Evolutionary conservation across 1,139 yeast species (phyloP).

Genomic region (Suhomyces bribrorum): DNA sequence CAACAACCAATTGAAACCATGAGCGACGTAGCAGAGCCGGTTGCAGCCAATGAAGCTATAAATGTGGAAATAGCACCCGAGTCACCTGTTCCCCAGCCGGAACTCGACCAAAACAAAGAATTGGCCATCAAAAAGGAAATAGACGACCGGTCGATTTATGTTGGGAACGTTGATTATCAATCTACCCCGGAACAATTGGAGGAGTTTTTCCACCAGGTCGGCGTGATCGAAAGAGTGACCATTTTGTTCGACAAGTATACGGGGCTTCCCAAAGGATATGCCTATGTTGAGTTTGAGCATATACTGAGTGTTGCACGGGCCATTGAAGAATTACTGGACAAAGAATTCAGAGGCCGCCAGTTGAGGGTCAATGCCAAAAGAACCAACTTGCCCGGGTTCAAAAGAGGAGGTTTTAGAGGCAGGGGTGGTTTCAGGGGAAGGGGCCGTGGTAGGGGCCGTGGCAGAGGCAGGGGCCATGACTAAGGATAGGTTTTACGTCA

Average conservation of each 20-base stretch:
- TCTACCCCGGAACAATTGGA: slow-evolving; percentile 47
- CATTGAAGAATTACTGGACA: slow-evolving; percentile 37
- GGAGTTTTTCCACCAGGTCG: slow-evolving; percentile 35
- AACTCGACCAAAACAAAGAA: slow-evolving; percentile 28
- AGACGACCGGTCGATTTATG: slow-evolving; percentile 43
- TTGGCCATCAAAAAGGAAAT: slow-evolving; percentile 35
- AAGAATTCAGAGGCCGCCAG: slow-evolving; percentile 38
- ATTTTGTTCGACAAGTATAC: slow-evolving; percentile 40
- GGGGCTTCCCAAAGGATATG: slow-evolving; percentile 49
- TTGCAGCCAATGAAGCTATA: not conserved
- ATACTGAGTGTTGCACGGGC: slow-evolving; percentile 34
- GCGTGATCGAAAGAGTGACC: slow-evolving; percentile 41
- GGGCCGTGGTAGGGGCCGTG: slow-evolving; percentile 23
- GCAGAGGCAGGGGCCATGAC: slow-evolving; percentile 21
- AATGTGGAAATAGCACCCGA: no score
- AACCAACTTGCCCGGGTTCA: slow-evolving; percentile 41
- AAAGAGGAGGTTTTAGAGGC: slow-evolving; percentile 24
- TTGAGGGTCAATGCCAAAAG: slow-evolving; percentile 40
- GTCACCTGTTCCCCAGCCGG: no score
- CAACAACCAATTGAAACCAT: not conserved
- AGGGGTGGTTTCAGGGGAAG: slow-evolving; percentile 23
- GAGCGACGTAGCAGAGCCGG: not conserved
- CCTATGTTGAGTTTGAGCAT: slow-evolving; percentile 42
- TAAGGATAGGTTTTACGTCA: no score
- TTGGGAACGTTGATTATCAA: slow-evolving; percentile 46